A percentile compares a stretch with the other conserved stretches of the same genome.
Evolutionary conservation across 2,329 filamentous ascomycete genomes (phyloP).

Genomic region (Stagonosporopsis chrysanthemi): DNA sequence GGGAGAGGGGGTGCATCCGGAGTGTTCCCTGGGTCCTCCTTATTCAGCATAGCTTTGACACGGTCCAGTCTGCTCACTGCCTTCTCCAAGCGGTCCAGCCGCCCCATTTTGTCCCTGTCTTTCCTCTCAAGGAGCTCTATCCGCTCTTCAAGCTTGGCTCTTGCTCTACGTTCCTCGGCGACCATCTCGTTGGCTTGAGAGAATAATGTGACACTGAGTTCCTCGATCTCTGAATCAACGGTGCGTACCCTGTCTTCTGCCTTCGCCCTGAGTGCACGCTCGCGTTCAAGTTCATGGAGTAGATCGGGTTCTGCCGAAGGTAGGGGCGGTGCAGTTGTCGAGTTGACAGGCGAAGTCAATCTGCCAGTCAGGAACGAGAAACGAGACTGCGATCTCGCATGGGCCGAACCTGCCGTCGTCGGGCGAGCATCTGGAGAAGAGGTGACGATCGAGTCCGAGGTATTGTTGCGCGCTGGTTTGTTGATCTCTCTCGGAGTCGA

Average conservation of each 20-base stretch:
- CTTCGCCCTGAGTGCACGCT: constrained; percentile 70
- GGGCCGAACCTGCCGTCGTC: constrained; percentile 36
- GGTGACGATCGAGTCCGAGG: constrained; percentile 27
- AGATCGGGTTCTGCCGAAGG: constrained; percentile 54
- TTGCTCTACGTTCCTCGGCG: constrained; percentile 73
- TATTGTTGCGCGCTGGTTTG: constrained; percentile 32
- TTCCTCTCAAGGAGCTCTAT: constrained; percentile 72
- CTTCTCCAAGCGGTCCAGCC: constrained; percentile 74
- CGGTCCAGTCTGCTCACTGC: constrained; percentile 75
- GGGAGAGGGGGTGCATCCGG: constrained; percentile 4
- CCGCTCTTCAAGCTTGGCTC: constrained; percentile 74
- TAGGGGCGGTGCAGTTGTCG: constrained; percentile 24
- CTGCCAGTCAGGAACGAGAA: constrained; percentile 55
- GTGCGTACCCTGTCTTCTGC: constrained; percentile 73
- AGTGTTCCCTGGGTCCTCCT: constrained; percentile 16
- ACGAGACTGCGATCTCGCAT: constrained; percentile 45
- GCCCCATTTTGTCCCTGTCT: constrained; percentile 72
- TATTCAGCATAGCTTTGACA: constrained; percentile 66
- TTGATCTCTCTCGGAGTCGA: constrained; percentile 11
- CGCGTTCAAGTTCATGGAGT: constrained; percentile 69
- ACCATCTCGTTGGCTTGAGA: constrained; percentile 91
- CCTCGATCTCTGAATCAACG: constrained; percentile 77
- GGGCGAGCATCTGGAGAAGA: constrained; percentile 40
- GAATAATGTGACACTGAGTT: constrained; percentile 77
- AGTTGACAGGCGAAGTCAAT: constrained; percentile 44